A percentile compares a stretch with the other conserved stretches of the same genome.
Conservation (phyloP, 2,329 filamentous ascomycete genomes). For the Metarhizium guizhouense region DNA sequence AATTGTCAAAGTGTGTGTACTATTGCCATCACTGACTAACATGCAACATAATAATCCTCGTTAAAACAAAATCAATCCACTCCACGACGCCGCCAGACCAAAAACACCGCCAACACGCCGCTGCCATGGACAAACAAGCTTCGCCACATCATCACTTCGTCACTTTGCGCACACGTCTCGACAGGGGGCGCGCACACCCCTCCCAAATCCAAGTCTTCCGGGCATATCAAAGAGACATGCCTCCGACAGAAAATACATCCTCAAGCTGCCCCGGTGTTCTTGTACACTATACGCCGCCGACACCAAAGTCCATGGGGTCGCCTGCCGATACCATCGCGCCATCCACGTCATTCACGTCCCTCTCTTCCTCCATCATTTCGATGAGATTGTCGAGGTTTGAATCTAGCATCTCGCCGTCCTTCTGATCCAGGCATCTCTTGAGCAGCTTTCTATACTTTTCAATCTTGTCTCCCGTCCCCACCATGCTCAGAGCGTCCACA, state of each 20-base stretch:
- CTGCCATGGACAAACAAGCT: neutral
- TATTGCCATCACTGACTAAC: too few relatives aligned
- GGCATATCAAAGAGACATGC: neutral
- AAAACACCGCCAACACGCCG: neutral
- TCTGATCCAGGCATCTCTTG: conserved; percentile 56
- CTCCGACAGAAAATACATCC: neutral
- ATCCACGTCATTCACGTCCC: conserved; percentile 33
- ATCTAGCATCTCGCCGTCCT: conserved; percentile 60
- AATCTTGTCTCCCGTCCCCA: conserved; percentile 64
- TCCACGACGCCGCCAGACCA: neutral
- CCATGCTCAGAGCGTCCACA: conserved; percentile 56
- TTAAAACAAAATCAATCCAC: neutral
- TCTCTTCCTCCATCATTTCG: conserved; percentile 54
- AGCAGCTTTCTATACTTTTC: conserved; percentile 65
- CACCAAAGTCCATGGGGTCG: conserved; percentile 21
- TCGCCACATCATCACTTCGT: neutral
- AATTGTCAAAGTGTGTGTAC: too few relatives aligned
- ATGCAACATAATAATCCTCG: too few relatives aligned
- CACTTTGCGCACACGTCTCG: neutral
- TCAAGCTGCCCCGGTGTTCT: neutral
- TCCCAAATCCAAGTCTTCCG: neutral
- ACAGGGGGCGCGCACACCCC: too few relatives aligned
- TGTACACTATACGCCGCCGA: conserved; percentile 2
- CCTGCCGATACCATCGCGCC: conserved; percentile 17
- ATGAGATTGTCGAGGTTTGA: conserved; percentile 52